Conservation (phyloP, 495 filamentous ascomycete species). For the Xylaria venustula region DNA sequence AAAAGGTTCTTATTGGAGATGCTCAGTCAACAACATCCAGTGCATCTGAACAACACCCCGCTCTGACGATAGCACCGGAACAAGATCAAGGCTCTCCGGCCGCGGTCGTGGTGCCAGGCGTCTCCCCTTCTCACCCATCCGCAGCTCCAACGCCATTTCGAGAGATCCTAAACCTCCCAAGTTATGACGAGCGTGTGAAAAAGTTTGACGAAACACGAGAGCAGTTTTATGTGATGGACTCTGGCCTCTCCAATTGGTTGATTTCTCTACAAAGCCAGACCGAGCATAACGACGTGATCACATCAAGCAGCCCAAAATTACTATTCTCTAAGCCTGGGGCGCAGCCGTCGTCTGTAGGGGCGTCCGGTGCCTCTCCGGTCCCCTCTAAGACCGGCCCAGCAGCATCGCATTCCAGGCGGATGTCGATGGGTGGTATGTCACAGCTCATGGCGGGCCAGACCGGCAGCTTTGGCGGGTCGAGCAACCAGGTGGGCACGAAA, state of each 20-base stretch:
- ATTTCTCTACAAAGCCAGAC: conserved; percentile 39
- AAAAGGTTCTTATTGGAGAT: conserved; percentile 36
- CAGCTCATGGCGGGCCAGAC: conserved; percentile 25
- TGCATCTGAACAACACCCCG: conserved; percentile 36
- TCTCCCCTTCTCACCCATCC: conserved; percentile 18
- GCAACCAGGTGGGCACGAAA: conserved; percentile 62
- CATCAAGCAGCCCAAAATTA: conserved; percentile 10
- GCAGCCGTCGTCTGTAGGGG: conserved; percentile 23
- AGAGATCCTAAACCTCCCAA: conserved; percentile 66
- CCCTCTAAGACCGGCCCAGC: conserved; percentile 48
- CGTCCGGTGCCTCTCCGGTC: conserved; percentile 31
- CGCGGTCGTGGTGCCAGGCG: conserved; percentile 39
- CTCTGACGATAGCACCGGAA: conserved; percentile 19
- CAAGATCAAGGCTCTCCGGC: conserved; percentile 3
- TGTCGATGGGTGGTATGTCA: conserved; percentile 21
- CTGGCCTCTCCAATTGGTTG: conserved; percentile 76
- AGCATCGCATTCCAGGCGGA: conserved; percentile 35
- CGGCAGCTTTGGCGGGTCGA: conserved; percentile 36
- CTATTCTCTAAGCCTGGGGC: conserved; percentile 16
- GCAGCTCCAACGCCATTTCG: conserved; percentile 50
- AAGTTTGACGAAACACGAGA: conserved; percentile 67
- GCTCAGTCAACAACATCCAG: conserved; percentile 33
- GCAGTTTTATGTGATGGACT: conserved; percentile 68
- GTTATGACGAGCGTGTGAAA: conserved; percentile 61
- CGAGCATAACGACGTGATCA: conserved; percentile 22